Conservation (phyloP, 495 filamentous ascomycete genomes). For the Tuber microsphaerosporum region DNA sequence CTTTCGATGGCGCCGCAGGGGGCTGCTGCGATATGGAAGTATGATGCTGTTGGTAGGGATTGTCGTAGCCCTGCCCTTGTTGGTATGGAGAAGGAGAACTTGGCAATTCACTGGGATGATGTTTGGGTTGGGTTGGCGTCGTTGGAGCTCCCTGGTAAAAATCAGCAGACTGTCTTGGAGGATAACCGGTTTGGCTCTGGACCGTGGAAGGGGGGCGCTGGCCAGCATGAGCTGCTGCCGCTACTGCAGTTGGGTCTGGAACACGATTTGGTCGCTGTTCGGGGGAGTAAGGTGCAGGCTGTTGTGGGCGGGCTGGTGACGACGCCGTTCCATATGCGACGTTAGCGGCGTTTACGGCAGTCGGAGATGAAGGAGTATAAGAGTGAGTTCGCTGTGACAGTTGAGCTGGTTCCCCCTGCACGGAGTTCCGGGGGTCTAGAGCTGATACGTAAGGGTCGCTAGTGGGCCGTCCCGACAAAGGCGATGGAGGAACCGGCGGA, state of each 20-base stretch:
- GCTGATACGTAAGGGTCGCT: slow-evolving; percentile 31
- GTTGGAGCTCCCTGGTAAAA: slow-evolving; percentile 39
- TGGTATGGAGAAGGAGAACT: slow-evolving; percentile 22
- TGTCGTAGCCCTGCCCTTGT: slow-evolving; percentile 27
- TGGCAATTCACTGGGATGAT: slow-evolving; percentile 40
- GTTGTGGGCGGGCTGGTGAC: slow-evolving; percentile 31
- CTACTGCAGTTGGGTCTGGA: slow-evolving; percentile 37
- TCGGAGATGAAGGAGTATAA: slow-evolving; percentile 32
- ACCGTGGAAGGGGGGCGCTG: slow-evolving; percentile 35
- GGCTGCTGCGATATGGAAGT: slow-evolving; percentile 26
- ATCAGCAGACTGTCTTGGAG: slow-evolving; percentile 36
- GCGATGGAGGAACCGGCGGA: slow-evolving; percentile 19
- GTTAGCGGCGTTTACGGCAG: slow-evolving; percentile 30
- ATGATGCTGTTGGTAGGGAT: slow-evolving; percentile 27
- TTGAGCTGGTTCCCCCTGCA: slow-evolving; percentile 22
- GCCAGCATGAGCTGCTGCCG: slow-evolving; percentile 33
- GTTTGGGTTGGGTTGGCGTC: slow-evolving; percentile 45
- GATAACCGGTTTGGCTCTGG: slow-evolving; percentile 44
- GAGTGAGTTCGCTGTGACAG: slow-evolving; percentile 31
- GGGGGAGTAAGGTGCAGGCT: slow-evolving; percentile 23
- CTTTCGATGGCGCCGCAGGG: slow-evolving; percentile 39
- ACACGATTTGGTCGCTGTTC: slow-evolving; percentile 24
- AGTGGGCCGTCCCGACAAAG: slow-evolving; percentile 23
- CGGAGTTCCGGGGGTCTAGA: slow-evolving; percentile 23
- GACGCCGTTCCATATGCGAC: slow-evolving; percentile 33